Evolutionary conservation across 306 rosid genomes (phyloP), one percentile per base, ranked within the genome.

Genomic region (Hippophae gyantsensis): DNA sequence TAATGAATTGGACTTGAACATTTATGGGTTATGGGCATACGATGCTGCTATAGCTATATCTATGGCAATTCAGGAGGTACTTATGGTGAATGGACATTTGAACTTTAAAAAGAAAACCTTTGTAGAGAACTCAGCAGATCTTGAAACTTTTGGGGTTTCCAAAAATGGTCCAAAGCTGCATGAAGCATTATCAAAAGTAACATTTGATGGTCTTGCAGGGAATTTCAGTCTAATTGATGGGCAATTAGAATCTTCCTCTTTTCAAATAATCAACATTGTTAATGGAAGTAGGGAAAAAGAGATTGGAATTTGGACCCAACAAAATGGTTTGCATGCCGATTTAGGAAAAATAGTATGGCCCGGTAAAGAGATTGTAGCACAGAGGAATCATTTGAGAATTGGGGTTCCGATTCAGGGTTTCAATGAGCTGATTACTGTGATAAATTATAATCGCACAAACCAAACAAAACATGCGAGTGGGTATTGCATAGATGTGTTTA

Each of bases 11-110:
- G 18, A 52, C 1, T 8, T 63, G 43, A 7, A 43, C 9, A 43
- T 53, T 25, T 42, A 7, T 0, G 25, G 61, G 59, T 18, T 72
- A 26, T 82, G 88, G 93, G 88, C 88, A 52, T 68, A 77, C 52
- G 94, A 85, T 56, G 63, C 79, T 10, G 63, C 76, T 67, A 58
- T 63, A 10, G 85, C 93, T 6, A 42, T 85, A 8, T 88, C 86
- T 26, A 72, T 48, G 68, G 84, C 89, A 5, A 52, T 78, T 11
- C 84, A 82, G 62, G 53, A 68, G 13, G 77, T 32, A 1, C 0
- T 6, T 9, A 26, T 2, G 3, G 59, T 61, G 5, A 40, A 41
- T 38, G 11, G 2, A 48, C 64, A 60, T 38, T 43, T 65, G 47
- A 52, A 27, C 41, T 26, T 42, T 2, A 42, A n/a, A 9, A 32